Conservation (phyloP, 2,329 filamentous ascomycete species). For the Xylariaceae sp. region DNA sequence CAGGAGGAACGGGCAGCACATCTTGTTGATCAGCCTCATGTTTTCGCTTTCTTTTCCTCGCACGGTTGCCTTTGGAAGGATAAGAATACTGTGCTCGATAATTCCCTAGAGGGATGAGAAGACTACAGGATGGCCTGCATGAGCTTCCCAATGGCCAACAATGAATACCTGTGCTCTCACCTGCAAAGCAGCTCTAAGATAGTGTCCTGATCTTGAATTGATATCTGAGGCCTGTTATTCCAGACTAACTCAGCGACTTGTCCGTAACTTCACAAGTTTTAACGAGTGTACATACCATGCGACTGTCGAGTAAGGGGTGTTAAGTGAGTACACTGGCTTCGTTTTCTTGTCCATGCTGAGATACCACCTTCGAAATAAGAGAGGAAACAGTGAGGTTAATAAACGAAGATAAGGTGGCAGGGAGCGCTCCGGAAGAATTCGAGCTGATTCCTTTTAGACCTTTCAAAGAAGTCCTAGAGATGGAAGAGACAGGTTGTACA, state of each 20-base stretch:
- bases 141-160: not conserved
- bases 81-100: slow-evolving; percentile 52
- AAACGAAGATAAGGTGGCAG: too few species aligned
- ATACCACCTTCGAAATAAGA: not conserved
- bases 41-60: slow-evolving; percentile 49
- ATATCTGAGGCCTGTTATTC: slow-evolving; percentile 55
- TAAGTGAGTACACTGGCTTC: slow-evolving; percentile 60
- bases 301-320: slow-evolving; percentile 59
- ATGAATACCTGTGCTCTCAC: slow-evolving; percentile 39
- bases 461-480: too few species aligned
- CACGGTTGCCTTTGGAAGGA: slow-evolving; percentile 59
- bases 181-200: slow-evolving; percentile 65
- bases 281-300: slow-evolving; percentile 48
- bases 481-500: too few species aligned
- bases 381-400: too few species aligned
- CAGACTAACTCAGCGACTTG: slow-evolving; percentile 1
- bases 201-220: slow-evolving; percentile 54
- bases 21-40: slow-evolving; percentile 18
- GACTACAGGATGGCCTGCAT: slow-evolving; percentile 6
- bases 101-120: slow-evolving; percentile 60
- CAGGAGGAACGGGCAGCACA: slow-evolving; percentile 28
- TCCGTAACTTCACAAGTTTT: not conserved
- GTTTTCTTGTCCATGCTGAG: slow-evolving; percentile 46
- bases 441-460: too few species aligned
- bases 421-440: too few species aligned